Evolutionary conservation across 192 early-diverging fungal genomes (phyloP), one percentile per base, ranked within the genome.

Genomic region (Backusella australiensis): DNA sequence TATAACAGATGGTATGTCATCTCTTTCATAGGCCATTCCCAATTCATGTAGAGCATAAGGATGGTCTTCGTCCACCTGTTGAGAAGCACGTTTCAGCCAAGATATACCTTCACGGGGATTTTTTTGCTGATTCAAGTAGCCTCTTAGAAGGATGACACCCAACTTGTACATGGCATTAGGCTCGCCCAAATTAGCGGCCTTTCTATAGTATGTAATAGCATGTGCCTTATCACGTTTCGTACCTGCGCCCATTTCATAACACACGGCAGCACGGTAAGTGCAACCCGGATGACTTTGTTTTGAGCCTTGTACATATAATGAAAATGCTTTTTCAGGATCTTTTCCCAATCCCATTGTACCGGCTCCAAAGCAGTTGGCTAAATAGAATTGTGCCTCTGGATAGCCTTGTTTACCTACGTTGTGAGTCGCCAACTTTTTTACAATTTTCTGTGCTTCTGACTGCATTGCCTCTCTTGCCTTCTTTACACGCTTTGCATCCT

Each of bases 131-230:
- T 89, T 90, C 66, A 99, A 81, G 74, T 89, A 76, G 9, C 98
- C 98, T 79, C 95, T 94, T 80, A 98, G 82, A 53, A 98, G 80
- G 23, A 98, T 92, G 86, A 96, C 91, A 36, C 97, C 97, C 26
- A 98, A 86, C 83, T 98, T 99, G 89, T 96, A 97, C 98, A 99
- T 99, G 23, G 95, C 95, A 0, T 92, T 90, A 17, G 94, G 91
- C 76, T 98, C 95, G 49, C 95, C 93, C 72, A 97, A 84, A 12
- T 91, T 90, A 2, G 97, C 96, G 0, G 96, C 92, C 82, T 99
- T 97, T 71, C 94, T 88, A 83, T 96, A 99, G 79, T 94, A 99
- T 83, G 97, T 95, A 56, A 96, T 87, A 4, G 97, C 93, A 26
- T 94, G 90, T 38, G 84, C 79, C 21, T 90, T 84, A 80, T 98